These are phyloP conservation scores for Dactylonectria macrodidyma DNA, from an alignment of 2,329 filamentous ascomycete genomes.

Conservation along the genomic window DNA sequence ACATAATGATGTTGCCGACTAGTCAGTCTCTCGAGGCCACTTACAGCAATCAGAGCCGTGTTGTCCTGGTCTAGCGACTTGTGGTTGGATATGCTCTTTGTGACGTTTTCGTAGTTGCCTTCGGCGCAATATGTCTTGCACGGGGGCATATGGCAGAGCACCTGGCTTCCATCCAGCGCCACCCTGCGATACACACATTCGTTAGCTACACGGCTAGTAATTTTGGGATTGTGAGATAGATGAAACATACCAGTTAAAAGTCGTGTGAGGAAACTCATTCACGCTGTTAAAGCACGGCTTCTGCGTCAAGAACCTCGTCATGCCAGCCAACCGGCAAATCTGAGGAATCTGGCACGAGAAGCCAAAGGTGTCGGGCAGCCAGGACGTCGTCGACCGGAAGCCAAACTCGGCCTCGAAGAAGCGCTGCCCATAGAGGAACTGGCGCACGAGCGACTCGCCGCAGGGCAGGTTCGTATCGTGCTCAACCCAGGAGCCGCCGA, in stretches of 20 bases:
- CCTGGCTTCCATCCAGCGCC: conserved; percentile 92
- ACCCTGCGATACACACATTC: conserved; percentile 81
- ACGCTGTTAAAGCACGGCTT: conserved; percentile 99
- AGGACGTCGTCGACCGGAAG: conserved; percentile 90
- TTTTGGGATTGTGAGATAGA: neutral
- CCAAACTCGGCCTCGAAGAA: conserved; percentile 97
- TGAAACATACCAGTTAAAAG: conserved; percentile 79
- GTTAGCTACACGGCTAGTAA: neutral
- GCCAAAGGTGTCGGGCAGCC: conserved; percentile 98
- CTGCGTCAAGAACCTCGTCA: conserved; percentile 97
- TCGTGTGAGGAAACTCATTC: conserved; percentile 98
- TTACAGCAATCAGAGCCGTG: conserved; percentile 78
- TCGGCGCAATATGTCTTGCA: conserved; percentile 95
- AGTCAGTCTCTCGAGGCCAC: neutral
- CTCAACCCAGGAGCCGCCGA: conserved; percentile 98
- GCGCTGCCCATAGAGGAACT: conserved; percentile 95
- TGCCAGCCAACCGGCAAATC: conserved; percentile 90
- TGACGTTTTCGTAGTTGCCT: conserved; percentile 94
- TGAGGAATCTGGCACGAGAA: conserved; percentile 97
- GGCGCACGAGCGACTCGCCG: conserved; percentile 92
- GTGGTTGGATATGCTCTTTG: conserved; percentile 85
- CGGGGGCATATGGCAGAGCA: conserved; percentile 97
- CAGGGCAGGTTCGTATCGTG: conserved; percentile 98
- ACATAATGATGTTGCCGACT: conserved; percentile 74
- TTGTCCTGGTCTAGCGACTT: conserved; percentile 92